Conservation (phyloP, 331 rosid species). For the Quercus phellos region DNA sequence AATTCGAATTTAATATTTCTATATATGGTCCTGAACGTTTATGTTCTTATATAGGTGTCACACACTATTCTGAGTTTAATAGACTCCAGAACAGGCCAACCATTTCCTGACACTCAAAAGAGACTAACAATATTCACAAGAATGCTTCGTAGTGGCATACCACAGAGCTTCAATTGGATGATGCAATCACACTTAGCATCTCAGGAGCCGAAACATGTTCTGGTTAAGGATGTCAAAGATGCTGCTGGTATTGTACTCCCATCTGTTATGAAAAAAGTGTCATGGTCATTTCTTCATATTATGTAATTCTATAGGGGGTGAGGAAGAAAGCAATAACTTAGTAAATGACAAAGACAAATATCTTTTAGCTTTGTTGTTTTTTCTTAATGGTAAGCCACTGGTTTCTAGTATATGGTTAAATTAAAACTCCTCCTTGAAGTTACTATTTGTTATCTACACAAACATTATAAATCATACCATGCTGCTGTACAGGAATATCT, state of each 20-base stretch:
- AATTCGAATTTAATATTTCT: conserved; percentile 16
- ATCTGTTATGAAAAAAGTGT: no score
- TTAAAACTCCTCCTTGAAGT: not conserved
- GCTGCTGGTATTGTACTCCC: conserved; percentile 47
- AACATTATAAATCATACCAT: not conserved
- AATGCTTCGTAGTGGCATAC: conserved; percentile 89
- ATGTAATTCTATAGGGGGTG: not conserved
- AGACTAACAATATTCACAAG: conserved; percentile 60
- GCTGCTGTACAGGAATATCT: not conserved
- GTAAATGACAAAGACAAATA: not conserved
- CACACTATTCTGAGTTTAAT: conserved; percentile 90
- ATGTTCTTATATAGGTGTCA: conserved; percentile 61
- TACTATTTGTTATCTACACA: not conserved
- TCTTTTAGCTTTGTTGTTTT: not conserved
- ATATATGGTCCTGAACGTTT: conserved; percentile 22
- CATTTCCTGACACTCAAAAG: conserved; percentile 54
- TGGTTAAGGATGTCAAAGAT: conserved; percentile 42
- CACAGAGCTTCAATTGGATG: conserved; percentile 60
- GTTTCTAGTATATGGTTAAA: not conserved
- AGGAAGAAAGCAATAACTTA: not conserved
- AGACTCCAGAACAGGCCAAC: conserved; percentile 74
- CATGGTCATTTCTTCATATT: not conserved
- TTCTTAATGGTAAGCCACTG: not conserved
- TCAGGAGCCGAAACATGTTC: conserved; percentile 34
- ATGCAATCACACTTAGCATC: conserved; percentile 38